A percentile compares a stretch with the other conserved stretches of the same genome.
phyloP scores from a whole-genome alignment of 2,329 filamentous ascomycete genomes.

The Coniochaeta sp. region DNA sequence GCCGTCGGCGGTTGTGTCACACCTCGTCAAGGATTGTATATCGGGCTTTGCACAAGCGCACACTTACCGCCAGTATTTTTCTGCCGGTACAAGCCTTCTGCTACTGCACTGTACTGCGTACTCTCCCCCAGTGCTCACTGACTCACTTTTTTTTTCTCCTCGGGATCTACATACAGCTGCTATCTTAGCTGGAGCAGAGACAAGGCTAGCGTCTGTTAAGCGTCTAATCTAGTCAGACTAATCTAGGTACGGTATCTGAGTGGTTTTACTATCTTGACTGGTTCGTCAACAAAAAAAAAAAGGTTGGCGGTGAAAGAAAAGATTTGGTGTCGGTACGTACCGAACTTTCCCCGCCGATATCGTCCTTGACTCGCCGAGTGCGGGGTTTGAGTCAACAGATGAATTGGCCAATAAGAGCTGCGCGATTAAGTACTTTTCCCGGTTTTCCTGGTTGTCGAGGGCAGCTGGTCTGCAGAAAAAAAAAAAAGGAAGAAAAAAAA shows the following conservation, averaged over 20 bases:
- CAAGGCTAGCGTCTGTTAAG: background rate
- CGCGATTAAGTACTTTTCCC: constrained; percentile 1
- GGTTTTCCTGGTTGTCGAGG: too few relatives aligned
- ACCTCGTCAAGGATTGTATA: too few relatives aligned
- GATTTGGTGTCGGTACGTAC: background rate
- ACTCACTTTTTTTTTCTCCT: background rate
- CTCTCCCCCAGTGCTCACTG: too few relatives aligned
- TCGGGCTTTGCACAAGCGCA: too few relatives aligned
- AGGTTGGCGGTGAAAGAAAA: background rate
- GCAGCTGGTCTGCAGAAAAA: background rate
- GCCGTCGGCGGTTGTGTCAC: too few relatives aligned
- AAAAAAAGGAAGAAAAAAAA: background rate
- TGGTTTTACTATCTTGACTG: background rate
- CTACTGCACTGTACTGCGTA: too few relatives aligned
- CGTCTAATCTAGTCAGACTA: too few relatives aligned
- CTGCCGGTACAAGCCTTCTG: background rate
- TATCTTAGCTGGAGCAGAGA: background rate
- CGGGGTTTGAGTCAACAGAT: background rate
- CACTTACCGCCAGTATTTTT: background rate
- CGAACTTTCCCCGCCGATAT: background rate
- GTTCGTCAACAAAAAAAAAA: too few relatives aligned
- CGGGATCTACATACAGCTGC: background rate
- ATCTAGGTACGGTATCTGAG: too few relatives aligned
- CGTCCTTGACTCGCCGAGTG: background rate
- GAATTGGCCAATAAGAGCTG: background rate